Evolutionary conservation across 2,329 filamentous ascomycete genomes (phyloP).

Genomic region (Periconia sp.): DNA sequence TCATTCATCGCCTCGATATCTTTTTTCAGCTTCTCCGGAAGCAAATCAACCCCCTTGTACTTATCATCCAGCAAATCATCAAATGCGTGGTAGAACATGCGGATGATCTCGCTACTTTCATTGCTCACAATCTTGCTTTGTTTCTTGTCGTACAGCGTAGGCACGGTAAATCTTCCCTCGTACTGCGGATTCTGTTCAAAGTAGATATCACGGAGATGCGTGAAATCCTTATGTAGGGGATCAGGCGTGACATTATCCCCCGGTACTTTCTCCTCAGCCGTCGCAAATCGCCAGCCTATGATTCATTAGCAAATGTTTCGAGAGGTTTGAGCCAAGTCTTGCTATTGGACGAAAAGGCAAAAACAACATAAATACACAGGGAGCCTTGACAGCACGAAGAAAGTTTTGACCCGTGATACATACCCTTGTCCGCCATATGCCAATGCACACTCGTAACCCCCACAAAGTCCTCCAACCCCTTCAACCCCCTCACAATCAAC

Average conservation of each 20-base stretch:
- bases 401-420: no score
- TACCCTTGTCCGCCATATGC: slow-evolving; percentile 73
- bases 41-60: slow-evolving; percentile 52
- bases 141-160: slow-evolving; percentile 83
- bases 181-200: slow-evolving; percentile 76
- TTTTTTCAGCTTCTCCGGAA: slow-evolving; percentile 51
- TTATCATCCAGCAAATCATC: slow-evolving; percentile 61
- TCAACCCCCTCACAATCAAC: slow-evolving; percentile 86
- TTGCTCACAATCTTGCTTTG: slow-evolving; percentile 82
- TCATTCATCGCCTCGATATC: slow-evolving; percentile 58
- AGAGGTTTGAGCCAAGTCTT: no score
- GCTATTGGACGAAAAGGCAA: no score
- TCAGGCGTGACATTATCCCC: slow-evolving; percentile 65
- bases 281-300: slow-evolving; percentile 78
- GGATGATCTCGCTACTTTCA: slow-evolving; percentile 89
- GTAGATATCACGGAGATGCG: slow-evolving; percentile 80
- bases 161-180: slow-evolving; percentile 82
- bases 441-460: slow-evolving; percentile 85
- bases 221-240: slow-evolving; percentile 71
- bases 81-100: slow-evolving; percentile 86
- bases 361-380: no score
- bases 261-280: slow-evolving; percentile 64
- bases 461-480: slow-evolving; percentile 88
- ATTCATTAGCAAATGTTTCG: no score
- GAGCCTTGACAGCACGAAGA: no score